Percentiles rank a stretch among this genome's conserved stretches.
Evolutionary conservation across 345 rosid species (phyloP).

Genomic region (Citropsis articulata): DNA sequence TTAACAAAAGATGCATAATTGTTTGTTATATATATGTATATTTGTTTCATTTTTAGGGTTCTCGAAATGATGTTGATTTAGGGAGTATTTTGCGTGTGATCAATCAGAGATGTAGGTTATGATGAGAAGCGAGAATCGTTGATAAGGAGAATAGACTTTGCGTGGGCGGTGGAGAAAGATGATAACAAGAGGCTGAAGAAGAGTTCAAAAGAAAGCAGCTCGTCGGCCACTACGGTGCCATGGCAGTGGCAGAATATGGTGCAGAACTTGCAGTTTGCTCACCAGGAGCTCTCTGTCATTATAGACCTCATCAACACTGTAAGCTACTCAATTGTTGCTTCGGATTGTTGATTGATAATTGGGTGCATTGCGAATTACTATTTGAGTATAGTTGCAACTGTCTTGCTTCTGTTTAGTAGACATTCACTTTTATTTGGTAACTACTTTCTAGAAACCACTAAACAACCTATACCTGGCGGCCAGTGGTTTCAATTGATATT

Average conservation of each 20-base stretch:
- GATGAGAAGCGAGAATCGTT: conserved; percentile 80
- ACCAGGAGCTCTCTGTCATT: conserved; percentile 86
- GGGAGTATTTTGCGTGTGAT: not conserved
- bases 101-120: conserved; percentile 54
- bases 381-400: not conserved
- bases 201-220: conserved; percentile 51
- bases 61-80: not conserved
- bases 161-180: conserved; percentile 86
- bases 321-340: conserved; percentile 24
- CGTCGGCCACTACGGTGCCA: conserved; percentile 31
- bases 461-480: not conserved
- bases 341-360: conserved; percentile 1
- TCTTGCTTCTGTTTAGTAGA: not conserved
- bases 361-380: not conserved
- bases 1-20: not conserved
- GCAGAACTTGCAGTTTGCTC: conserved; percentile 87
- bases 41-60: not conserved
- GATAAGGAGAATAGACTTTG: conserved; percentile 80
- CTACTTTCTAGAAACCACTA: not conserved
- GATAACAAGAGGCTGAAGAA: conserved; percentile 63
- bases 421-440: not conserved
- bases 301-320: conserved; percentile 88
- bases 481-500: not conserved
- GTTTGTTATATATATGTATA: not conserved
- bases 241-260: conserved; percentile 90